phyloP scores from a whole-genome alignment of 306 rosid species.

The Lotus japonicus region DNA sequence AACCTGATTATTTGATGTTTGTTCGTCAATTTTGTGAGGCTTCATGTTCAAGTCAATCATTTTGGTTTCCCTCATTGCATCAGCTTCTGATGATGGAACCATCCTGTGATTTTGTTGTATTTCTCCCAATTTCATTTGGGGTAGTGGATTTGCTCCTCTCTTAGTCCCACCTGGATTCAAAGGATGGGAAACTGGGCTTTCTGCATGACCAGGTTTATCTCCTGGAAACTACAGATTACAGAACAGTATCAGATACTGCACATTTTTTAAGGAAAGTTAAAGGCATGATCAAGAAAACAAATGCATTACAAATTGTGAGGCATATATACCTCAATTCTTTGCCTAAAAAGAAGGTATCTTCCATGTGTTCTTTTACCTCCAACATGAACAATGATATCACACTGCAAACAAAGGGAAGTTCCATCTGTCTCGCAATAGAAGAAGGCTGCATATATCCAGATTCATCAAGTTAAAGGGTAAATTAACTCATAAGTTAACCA shows the following conservation, averaged over 20 bases:
- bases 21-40: conserved; percentile 64
- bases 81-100: conserved; percentile 29
- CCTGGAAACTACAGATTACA: conserved; percentile 74
- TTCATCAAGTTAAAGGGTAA: background rate
- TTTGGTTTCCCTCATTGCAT: conserved; percentile 40
- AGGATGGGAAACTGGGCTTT: conserved; percentile 30
- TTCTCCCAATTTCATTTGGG: too few relatives aligned
- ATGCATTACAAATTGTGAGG: background rate
- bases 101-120: conserved; percentile 42
- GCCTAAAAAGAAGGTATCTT: conserved; percentile 75
- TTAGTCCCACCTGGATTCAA: conserved; percentile 34
- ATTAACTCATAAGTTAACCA: conserved; percentile 12
- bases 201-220: conserved; percentile 46
- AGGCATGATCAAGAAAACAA: background rate
- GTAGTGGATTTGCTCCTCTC: conserved; percentile 41
- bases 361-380: conserved; percentile 79
- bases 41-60: conserved; percentile 74
- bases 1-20: conserved; percentile 68
- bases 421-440: conserved; percentile 86
- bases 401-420: conserved; percentile 74
- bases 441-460: conserved; percentile 48
- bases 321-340: conserved; percentile 87
- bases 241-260: conserved; percentile 16
- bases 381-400: conserved; percentile 78
- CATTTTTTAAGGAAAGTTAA: background rate